Conservation (phyloP, 768 basidiomycete genomes). For the Phaffia tasmanica region DNA sequence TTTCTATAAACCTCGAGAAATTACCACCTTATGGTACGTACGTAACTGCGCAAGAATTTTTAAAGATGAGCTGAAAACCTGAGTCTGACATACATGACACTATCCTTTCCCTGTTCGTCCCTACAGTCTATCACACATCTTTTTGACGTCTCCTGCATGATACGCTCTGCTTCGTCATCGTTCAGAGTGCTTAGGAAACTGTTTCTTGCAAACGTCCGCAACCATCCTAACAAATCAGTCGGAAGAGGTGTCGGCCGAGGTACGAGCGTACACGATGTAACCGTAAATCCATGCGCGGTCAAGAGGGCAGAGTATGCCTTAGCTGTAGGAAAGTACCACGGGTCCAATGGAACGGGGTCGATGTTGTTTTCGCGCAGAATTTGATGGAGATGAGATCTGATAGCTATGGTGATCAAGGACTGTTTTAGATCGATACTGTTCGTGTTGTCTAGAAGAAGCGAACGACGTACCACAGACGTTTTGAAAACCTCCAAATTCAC, state of each 20-base stretch:
- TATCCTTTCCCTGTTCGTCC: slow-evolving; percentile 54
- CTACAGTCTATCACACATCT: slow-evolving; percentile 45
- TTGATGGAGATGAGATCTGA: slow-evolving; percentile 50
- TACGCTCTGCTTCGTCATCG: slow-evolving; percentile 48
- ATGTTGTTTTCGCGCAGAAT: slow-evolving; percentile 48
- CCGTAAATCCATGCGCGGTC: slow-evolving; percentile 24
- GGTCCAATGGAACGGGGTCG: slow-evolving; percentile 54
- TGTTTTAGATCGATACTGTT: background rate
- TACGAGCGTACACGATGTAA: slow-evolving; percentile 29
- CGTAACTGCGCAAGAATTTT: background rate
- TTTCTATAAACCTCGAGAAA: no score
- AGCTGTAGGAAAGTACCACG: slow-evolving; percentile 73
- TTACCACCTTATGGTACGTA: no score
- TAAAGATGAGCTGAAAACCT: slow-evolving; percentile 10
- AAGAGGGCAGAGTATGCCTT: slow-evolving; percentile 47
- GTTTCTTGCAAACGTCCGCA: slow-evolving; percentile 53
- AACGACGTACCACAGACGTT: slow-evolving; percentile 52
- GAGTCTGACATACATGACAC: slow-evolving; percentile 56
- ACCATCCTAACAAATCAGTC: slow-evolving; percentile 47
- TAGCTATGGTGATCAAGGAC: slow-evolving; percentile 40
- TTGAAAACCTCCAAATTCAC: slow-evolving; percentile 66
- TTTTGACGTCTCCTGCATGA: slow-evolving; percentile 52
- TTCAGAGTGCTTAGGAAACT: slow-evolving; percentile 50
- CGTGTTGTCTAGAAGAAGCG: background rate
- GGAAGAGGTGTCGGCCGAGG: slow-evolving; percentile 38